Conservation (phyloP, 371 early-diverging fungal genomes). For the Mortierella sp. region DNA sequence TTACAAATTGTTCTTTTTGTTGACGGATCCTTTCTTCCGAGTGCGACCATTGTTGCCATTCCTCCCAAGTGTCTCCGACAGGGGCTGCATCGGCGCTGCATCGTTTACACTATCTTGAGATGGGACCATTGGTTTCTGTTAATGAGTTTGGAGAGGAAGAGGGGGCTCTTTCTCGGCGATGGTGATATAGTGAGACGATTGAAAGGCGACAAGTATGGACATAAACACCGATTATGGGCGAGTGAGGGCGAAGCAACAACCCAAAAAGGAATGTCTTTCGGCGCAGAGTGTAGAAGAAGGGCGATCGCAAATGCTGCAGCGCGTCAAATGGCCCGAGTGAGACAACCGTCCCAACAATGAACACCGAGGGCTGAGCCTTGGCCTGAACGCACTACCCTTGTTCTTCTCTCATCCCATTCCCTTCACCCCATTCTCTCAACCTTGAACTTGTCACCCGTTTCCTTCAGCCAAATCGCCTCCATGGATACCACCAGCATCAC, state of each 20-base stretch:
- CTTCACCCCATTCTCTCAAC: background rate
- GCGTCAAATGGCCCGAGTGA: constrained; percentile 1
- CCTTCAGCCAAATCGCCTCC: too few species aligned
- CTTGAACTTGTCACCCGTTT: too few species aligned
- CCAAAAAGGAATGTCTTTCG: background rate
- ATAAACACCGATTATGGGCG: too few species aligned
- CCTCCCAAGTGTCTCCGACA: background rate
- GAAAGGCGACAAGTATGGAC: too few species aligned
- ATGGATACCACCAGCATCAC: background rate
- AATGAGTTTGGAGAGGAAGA: too few species aligned
- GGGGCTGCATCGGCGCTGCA: background rate
- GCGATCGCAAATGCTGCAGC: background rate
- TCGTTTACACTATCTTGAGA: background rate
- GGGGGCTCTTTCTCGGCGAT: too few species aligned
- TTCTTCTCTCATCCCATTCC: background rate
- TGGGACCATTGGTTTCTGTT: too few species aligned
- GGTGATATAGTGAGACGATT: too few species aligned
- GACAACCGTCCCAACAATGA: too few species aligned
- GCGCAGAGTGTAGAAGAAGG: background rate
- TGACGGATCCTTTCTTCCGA: constrained; percentile 4
- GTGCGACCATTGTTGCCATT: constrained; percentile 1
- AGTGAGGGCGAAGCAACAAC: too few species aligned
- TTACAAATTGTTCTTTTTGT: background rate
- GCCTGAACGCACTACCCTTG: too few species aligned
- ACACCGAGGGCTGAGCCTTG: too few species aligned